A percentile compares a stretch with the other conserved stretches of the same genome.
Evolutionary conservation across 352 stramenopile species (phyloP).

Genomic region (Aphanomyces invadans): DNA sequence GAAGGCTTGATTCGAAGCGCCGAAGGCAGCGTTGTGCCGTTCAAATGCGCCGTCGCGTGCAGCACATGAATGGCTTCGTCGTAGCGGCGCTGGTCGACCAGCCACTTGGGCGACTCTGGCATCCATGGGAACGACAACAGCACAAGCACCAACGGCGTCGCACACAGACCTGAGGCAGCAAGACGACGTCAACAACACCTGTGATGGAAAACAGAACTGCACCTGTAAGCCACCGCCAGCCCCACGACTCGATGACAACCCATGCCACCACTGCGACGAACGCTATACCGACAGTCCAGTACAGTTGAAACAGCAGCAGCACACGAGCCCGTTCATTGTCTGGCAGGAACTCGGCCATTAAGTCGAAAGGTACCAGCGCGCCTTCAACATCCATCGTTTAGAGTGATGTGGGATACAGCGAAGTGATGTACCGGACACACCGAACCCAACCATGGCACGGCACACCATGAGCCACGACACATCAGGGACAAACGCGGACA

Average conservation of each 20-base stretch:
- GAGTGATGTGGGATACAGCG: neutral
- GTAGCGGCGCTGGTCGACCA: slow-evolving; percentile 14
- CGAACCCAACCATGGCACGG: slow-evolving; percentile 19
- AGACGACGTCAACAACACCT: neutral
- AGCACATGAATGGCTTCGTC: slow-evolving; percentile 21
- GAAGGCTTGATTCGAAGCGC: neutral
- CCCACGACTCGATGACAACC: slow-evolving; percentile 14
- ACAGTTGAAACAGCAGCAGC: slow-evolving; percentile 20
- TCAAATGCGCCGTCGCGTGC: neutral
- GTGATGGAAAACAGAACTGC: neutral
- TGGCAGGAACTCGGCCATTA: slow-evolving; percentile 22
- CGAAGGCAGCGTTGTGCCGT: slow-evolving; percentile 3
- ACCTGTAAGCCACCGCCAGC: slow-evolving; percentile 25
- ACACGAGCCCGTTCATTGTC: slow-evolving; percentile 14
- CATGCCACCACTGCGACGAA: slow-evolving; percentile 18
- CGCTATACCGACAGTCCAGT: slow-evolving; percentile 20
- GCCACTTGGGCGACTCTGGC: slow-evolving; percentile 24
- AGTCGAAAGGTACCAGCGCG: slow-evolving; percentile 15
- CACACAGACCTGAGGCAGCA: slow-evolving; percentile 11
- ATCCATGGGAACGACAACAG: slow-evolving; percentile 22
- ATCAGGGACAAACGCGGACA: slow-evolving; percentile 14
- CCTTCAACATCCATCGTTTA: neutral
- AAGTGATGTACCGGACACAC: slow-evolving; percentile 4
- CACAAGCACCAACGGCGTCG: slow-evolving; percentile 13
- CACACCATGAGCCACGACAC: slow-evolving; percentile 21